Percentiles rank a stretch among this genome's conserved stretches.
phyloP scores from a whole-genome alignment of 257 asterid genomes.

The Lycium barbarum region DNA sequence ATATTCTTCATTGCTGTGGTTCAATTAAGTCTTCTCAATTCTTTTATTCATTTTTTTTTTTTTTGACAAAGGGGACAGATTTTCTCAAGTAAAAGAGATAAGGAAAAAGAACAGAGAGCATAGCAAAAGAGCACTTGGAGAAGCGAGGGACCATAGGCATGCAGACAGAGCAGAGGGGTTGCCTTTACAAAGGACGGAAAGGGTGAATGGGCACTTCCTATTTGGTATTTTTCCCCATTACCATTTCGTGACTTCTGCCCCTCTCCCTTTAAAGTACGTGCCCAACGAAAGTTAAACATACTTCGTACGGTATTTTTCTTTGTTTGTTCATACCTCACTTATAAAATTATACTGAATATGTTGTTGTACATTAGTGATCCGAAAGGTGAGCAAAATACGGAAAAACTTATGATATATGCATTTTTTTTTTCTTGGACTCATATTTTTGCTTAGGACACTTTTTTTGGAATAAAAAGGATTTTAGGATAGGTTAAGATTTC shows the following conservation, averaged over 20 bases:
- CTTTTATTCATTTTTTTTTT: neutral
- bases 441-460: no score
- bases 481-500: no score
- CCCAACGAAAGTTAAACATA: neutral
- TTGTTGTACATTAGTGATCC: no score
- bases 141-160: neutral
- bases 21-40: neutral
- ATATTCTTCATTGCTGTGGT: neutral
- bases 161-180: constrained; percentile 8
- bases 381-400: no score
- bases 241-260: neutral
- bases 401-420: no score
- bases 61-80: neutral
- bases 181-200: constrained; percentile 29
- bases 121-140: neutral
- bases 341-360: no score
- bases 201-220: constrained; percentile 19
- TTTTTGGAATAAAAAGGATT: no score
- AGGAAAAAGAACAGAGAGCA: neutral
- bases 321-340: no score
- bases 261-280: neutral
- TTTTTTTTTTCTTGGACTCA: no score
- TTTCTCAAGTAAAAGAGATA: neutral
- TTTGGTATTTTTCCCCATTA: constrained; percentile 8
- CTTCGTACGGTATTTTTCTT: no score